Percentiles rank a stretch among this genome's conserved stretches.
These are phyloP conservation scores for Aspergillus incahuasiensis DNA, from an alignment of 495 filamentous ascomycete species.

Conservation along the genomic window DNA sequence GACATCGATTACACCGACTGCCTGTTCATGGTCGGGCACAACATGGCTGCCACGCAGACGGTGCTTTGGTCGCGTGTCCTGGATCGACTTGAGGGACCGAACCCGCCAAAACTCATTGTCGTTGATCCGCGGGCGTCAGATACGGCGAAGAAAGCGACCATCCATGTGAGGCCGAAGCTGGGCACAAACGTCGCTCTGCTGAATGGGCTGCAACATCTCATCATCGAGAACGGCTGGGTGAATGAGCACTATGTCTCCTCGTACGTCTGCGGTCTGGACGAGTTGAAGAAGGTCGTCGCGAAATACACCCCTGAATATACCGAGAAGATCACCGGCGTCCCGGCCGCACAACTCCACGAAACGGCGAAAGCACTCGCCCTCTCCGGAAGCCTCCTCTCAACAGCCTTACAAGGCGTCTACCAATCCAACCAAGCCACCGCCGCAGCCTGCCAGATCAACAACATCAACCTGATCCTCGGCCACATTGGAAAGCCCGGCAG, in stretches of 20 bases:
- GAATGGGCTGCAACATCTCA: conserved; percentile 1
- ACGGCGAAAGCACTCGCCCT: background rate
- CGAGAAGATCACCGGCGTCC: conserved; percentile 3
- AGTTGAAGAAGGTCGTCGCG: background rate
- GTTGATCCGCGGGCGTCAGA: conserved; percentile 3
- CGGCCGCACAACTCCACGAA: background rate
- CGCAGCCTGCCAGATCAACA: conserved; percentile 7
- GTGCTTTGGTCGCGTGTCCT: conserved; percentile 5
- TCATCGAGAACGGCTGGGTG: conserved; percentile 5
- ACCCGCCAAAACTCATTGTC: conserved; percentile 3
- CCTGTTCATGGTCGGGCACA: conserved; percentile 7
- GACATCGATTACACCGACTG: conserved; percentile 9
- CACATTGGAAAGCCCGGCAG: conserved; percentile 3
- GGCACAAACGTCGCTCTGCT: conserved; percentile 4
- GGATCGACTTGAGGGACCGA: background rate
- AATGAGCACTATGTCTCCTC: background rate
- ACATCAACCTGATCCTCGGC: conserved; percentile 6
- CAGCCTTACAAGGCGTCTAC: conserved; percentile 8
- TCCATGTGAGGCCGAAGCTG: background rate
- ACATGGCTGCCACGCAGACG: conserved; percentile 7
- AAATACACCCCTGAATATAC: conserved; percentile 1
- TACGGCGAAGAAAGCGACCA: conserved; percentile 2
- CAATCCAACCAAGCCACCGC: conserved; percentile 9
- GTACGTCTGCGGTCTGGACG: background rate
- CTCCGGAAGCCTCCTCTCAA: conserved; percentile 3